These are phyloP conservation scores for Sphaceloma murrayae DNA, from an alignment of 2,329 filamentous ascomycete genomes.

Conservation along the genomic window DNA sequence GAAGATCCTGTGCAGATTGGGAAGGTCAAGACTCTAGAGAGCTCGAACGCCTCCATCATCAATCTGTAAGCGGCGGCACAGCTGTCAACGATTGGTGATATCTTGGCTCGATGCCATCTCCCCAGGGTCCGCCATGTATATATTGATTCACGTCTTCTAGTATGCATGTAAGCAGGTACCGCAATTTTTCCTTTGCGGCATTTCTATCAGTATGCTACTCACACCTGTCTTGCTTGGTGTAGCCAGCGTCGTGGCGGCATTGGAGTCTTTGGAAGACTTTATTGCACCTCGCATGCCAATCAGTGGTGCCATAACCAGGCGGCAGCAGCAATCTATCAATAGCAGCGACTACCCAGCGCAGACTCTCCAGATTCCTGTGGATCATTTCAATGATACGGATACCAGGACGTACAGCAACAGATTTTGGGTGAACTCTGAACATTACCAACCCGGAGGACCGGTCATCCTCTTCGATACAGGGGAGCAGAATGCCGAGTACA, in stretches of 20 bases:
- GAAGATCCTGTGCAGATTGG: slow-evolving; percentile 14
- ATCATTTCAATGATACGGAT: slow-evolving; percentile 21
- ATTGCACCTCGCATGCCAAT: slow-evolving; percentile 1
- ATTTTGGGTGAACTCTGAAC: slow-evolving; percentile 20
- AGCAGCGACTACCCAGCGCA: slow-evolving; percentile 16
- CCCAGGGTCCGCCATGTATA: neutral
- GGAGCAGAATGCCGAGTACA: slow-evolving; percentile 19
- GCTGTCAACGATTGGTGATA: neutral
- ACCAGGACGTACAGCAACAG: slow-evolving; percentile 19
- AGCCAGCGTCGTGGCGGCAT: neutral
- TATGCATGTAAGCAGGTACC: no score
- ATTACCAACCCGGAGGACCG: slow-evolving; percentile 20
- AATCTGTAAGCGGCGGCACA: neutral
- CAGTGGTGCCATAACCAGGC: slow-evolving; percentile 2
- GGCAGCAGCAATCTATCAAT: slow-evolving; percentile 10
- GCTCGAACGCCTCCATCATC: slow-evolving; percentile 6
- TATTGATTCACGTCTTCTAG: no score
- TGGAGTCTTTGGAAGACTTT: neutral
- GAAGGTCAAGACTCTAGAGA: slow-evolving; percentile 13
- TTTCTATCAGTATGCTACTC: neutral
- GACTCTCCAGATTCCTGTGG: slow-evolving; percentile 19
- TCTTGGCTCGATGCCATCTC: neutral
- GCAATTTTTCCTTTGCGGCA: no score
- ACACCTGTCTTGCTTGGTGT: neutral
- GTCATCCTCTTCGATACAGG: slow-evolving; percentile 22